Base-by-base conservation (phyloP, 2,329 filamentous ascomycete species). In the Colletotrichum paranaense region DNA sequence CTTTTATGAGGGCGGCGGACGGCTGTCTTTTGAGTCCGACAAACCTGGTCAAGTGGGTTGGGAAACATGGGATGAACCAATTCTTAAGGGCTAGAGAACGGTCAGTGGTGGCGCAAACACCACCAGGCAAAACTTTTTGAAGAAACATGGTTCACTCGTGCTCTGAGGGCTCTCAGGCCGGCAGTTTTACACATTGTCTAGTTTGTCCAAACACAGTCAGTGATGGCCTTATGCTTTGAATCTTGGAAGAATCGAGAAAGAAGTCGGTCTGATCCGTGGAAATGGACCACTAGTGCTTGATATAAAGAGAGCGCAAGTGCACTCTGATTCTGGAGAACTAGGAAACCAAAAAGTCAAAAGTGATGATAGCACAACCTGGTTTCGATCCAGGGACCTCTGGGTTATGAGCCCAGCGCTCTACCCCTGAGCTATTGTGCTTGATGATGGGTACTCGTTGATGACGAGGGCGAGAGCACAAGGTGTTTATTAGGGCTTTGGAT, bases 341-440 rank as follows among this genome's bases (percentile, higher is more conserved):
- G 22, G 1, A 4, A 7, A 24, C 1, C 1, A 22, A 19, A 53
- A 52, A 26, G 16, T 2, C 3, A 64, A 42, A 56, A 38, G 5
- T 4, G 14, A 8, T 12, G 32, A 16, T 66, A 70, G 67, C 67
- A 69, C 67, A 70, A 67, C 67, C 55, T 67, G 67, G 67, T 70
- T 69, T 69, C 67, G 67, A 69, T 69, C 67, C 67, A 66, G 62
- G 67, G 67, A 66, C 67, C 67, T 69, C 67, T 69, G 67, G 68
- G 68, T 70, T 70, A 70, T 70, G 68, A 70, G 68, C 68, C 68
- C 68, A 70, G 68, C 68, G 68, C 68, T 70, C 68, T 70, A 67
- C 68, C 68, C 68, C 68, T 71, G 68, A 71, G 68, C 68, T 71
- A 71, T 67, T 67, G 68, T 71, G 68, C 68, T 71, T 71, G 53